phyloP scores from a whole-genome alignment of 352 stramenopile genomes.

The Phytophthora citricola region DNA sequence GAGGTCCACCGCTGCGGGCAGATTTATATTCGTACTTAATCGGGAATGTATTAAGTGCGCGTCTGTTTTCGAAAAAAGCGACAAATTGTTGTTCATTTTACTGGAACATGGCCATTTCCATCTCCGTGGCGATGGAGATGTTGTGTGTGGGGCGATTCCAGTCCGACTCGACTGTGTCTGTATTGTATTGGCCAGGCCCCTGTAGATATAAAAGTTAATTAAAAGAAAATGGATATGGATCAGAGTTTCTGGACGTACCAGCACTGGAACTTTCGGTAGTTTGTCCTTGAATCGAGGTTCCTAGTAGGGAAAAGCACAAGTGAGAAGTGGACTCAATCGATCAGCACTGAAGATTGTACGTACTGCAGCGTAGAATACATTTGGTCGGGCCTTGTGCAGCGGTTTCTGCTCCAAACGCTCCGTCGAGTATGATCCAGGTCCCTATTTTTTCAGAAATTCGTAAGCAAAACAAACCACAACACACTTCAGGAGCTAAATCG shows the following conservation, averaged over 20 bases:
- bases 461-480: too few relatives aligned
- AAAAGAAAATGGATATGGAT: neutral
- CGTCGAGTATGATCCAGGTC: conserved; percentile 65
- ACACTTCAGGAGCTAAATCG: conserved; percentile 2
- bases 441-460: conserved; percentile 33
- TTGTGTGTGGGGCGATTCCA: conserved; percentile 91
- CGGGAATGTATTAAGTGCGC: neutral
- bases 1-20: conserved; percentile 12
- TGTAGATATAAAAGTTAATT: conserved; percentile 21
- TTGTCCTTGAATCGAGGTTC: conserved; percentile 79
- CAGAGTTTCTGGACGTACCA: conserved; percentile 41
- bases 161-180: conserved; percentile 69
- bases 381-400: conserved; percentile 65
- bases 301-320: conserved; percentile 26
- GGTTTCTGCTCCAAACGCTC: conserved; percentile 53
- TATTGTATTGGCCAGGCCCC: conserved; percentile 82
- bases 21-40: conserved; percentile 12
- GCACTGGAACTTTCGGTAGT: conserved; percentile 56
- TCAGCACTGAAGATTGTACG: conserved; percentile 9
- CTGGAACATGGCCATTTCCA: conserved; percentile 79
- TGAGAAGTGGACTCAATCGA: neutral
- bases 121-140: conserved; percentile 87
- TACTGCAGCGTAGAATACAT: conserved; percentile 76
- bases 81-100: conserved; percentile 13
- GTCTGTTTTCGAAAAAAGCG: neutral